Evolutionary conservation across 768 basidiomycete genomes (phyloP).

Genomic region (Mycena filopes): DNA sequence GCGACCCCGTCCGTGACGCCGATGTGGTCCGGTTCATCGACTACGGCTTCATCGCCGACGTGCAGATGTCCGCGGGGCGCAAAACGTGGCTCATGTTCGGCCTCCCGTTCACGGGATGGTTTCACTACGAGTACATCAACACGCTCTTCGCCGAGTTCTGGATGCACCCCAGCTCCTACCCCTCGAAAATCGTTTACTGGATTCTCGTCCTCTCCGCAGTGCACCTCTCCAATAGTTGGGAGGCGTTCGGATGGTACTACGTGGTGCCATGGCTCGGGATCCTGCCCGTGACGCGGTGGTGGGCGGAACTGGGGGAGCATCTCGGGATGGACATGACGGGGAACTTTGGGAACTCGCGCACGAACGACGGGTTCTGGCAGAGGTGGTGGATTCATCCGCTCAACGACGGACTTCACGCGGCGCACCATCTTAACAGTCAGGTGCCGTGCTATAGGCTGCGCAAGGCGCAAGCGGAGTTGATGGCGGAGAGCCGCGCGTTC

Average conservation of each 20-base stretch:
- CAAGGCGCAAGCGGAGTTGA: slow-evolving; percentile 15
- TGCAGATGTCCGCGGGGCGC: slow-evolving; percentile 7
- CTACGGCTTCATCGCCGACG: slow-evolving; percentile 18
- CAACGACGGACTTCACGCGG: slow-evolving; percentile 15
- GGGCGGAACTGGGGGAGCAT: slow-evolving; percentile 19
- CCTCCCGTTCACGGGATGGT: slow-evolving; percentile 14
- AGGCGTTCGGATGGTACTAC: slow-evolving; percentile 14
- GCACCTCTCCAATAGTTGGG: slow-evolving; percentile 1
- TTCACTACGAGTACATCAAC: slow-evolving; percentile 17
- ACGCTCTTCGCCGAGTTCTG: slow-evolving; percentile 22
- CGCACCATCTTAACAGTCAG: slow-evolving; percentile 20
- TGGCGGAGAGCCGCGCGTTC: slow-evolving; percentile 7
- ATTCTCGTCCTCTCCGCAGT: not conserved
- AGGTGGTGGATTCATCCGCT: slow-evolving; percentile 12
- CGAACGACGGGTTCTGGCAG: slow-evolving; percentile 20
- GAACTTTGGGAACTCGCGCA: slow-evolving; percentile 13
- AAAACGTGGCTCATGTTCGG: slow-evolving; percentile 22
- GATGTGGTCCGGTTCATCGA: slow-evolving; percentile 18
- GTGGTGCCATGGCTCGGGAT: slow-evolving; percentile 14
- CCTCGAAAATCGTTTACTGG: slow-evolving; percentile 18
- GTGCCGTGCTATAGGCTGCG: slow-evolving; percentile 18
- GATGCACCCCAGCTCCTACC: slow-evolving; percentile 8
- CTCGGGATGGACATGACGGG: slow-evolving; percentile 17
- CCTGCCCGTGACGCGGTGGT: slow-evolving; percentile 14
- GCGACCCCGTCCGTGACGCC: slow-evolving; percentile 16